Percentiles rank a stretch among this genome's conserved stretches.
Conservation (phyloP, 495 filamentous ascomycete species). For the Cercophora newfieldiana region DNA sequence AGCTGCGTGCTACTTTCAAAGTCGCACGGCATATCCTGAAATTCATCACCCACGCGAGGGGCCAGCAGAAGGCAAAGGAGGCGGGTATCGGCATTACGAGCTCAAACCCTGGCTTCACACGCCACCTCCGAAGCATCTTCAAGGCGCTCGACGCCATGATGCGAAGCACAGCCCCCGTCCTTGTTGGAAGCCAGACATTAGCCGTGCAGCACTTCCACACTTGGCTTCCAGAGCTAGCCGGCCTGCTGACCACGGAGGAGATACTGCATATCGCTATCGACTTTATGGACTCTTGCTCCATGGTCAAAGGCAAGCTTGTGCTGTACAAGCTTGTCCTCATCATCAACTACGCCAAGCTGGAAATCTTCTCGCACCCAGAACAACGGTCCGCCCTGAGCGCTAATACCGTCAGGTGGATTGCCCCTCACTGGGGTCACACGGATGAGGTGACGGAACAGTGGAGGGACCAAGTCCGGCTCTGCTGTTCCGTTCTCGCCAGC, state of each 20-base stretch:
- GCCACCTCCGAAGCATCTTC: conserved; percentile 84
- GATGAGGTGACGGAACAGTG: conserved; percentile 77
- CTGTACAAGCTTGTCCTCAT: conserved; percentile 92
- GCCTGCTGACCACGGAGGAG: conserved; percentile 75
- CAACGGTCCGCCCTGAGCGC: conserved; percentile 70
- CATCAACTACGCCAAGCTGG: conserved; percentile 79
- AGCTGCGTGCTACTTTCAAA: conserved; percentile 89
- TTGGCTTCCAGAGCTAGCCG: conserved; percentile 86
- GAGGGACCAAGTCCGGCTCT: conserved; percentile 88
- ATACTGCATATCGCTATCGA: conserved; percentile 88
- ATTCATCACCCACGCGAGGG: conserved; percentile 88
- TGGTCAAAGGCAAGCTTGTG: conserved; percentile 89
- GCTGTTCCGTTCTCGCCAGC: conserved; percentile 84
- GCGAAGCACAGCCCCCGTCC: conserved; percentile 76
- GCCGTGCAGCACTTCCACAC: conserved; percentile 96
- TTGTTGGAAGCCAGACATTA: conserved; percentile 91
- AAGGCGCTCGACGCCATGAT: conserved; percentile 85
- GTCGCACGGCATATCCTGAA: conserved; percentile 90
- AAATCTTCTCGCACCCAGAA: conserved; percentile 74
- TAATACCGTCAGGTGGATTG: conserved; percentile 88
- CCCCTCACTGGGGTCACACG: conserved; percentile 86
- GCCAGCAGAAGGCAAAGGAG: conserved; percentile 85
- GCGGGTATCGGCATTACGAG: conserved; percentile 85
- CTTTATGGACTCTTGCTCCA: conserved; percentile 87
- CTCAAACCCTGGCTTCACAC: conserved; percentile 71